Conservation (phyloP, 2,329 filamentous ascomycete species). For the Phialemonium atrogriseum region DNA sequence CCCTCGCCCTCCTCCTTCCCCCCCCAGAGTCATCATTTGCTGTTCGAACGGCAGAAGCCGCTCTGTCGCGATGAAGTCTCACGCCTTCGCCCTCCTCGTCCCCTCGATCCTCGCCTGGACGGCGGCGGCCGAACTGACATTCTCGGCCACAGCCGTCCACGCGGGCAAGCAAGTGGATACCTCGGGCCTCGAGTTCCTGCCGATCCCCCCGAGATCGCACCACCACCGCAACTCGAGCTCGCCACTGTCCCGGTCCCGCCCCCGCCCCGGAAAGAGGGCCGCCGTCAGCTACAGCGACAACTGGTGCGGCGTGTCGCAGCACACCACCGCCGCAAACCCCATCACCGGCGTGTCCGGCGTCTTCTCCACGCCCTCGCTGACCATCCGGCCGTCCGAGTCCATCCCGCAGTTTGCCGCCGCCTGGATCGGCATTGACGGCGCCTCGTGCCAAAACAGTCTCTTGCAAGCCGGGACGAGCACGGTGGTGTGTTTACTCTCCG, state of each 20-base stretch:
- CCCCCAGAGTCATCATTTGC: too few relatives aligned
- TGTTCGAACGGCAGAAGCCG: too few relatives aligned
- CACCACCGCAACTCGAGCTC: background rate
- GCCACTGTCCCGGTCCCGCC: background rate
- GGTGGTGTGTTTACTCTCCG: conserved; percentile 13
- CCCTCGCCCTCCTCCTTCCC: too few relatives aligned
- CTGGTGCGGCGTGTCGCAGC: conserved; percentile 20
- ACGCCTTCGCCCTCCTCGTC: background rate
- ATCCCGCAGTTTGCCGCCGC: conserved; percentile 18
- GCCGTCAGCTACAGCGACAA: conserved; percentile 15
- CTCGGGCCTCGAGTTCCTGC: conserved; percentile 9
- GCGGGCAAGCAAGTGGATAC: conserved; percentile 8
- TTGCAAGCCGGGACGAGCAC: conserved; percentile 21
- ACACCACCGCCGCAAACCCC: conserved; percentile 8
- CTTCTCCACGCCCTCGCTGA: conserved; percentile 18
- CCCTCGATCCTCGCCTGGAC: conserved; percentile 4
- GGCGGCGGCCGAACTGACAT: conserved; percentile 11
- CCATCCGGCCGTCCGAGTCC: conserved; percentile 8
- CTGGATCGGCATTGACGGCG: conserved; percentile 23
- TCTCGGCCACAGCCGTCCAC: conserved; percentile 10
- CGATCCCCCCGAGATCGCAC: conserved; percentile 10
- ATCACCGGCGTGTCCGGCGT: conserved; percentile 15
- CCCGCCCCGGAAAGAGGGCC: conserved; percentile 4
- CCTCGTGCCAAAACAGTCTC: conserved; percentile 16
- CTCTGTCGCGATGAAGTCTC: conserved; percentile 1